Conservation (phyloP, 164 flowering plant genomes). For the Aristolochia contorta region DNA sequence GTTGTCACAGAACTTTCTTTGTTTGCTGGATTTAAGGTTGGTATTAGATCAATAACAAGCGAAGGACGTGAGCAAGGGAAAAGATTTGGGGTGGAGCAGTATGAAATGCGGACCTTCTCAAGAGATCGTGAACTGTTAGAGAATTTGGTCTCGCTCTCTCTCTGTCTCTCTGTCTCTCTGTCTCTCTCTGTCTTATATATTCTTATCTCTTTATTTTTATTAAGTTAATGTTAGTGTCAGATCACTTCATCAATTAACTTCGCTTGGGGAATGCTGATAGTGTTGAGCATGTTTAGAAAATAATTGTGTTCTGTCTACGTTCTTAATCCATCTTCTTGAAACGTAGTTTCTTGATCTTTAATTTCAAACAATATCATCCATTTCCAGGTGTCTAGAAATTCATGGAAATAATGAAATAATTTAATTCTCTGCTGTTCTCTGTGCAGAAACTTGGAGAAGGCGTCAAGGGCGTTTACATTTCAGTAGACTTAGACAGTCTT, state of each 20-base stretch:
- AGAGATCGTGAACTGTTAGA: slow-evolving; percentile 72
- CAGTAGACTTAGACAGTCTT: slow-evolving; percentile 83
- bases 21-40: slow-evolving; percentile 45
- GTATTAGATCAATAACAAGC: slow-evolving; percentile 72
- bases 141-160: slow-evolving; percentile 54
- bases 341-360: no score
- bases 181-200: slow-evolving; percentile 18
- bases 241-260: neutral
- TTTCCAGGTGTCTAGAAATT: no score
- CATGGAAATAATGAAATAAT: neutral
- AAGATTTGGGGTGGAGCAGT: slow-evolving; percentile 87
- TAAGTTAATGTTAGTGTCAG: no score
- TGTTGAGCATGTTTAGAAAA: no score
- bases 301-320: neutral
- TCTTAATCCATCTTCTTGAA: neutral
- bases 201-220: neutral
- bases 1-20: neutral
- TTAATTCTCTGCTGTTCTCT: neutral
- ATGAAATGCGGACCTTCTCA: slow-evolving; percentile 91
- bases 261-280: neutral
- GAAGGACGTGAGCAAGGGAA: slow-evolving; percentile 98
- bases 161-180: no score
- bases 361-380: no score
- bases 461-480: slow-evolving; percentile 87
- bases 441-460: slow-evolving; percentile 93